Conservation (phyloP, 169 alveolate genomes). For the Toxoplasma gondii region DNA sequence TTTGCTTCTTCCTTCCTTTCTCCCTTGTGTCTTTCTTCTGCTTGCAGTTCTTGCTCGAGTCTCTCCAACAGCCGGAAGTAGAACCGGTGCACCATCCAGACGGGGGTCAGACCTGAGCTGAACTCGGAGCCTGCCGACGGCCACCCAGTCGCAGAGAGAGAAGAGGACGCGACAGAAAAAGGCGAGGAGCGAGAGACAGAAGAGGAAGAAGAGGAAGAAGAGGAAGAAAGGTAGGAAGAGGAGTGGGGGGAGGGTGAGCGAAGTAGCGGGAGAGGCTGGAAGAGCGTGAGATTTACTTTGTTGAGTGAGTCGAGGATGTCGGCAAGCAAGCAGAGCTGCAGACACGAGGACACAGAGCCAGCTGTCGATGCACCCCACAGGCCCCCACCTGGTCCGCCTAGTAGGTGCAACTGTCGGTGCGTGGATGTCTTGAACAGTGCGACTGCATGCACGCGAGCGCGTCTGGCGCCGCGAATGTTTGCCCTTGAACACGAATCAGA, state of each 20-base stretch:
- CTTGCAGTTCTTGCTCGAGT: neutral
- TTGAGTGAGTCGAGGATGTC: neutral
- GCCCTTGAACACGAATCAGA: too few relatives aligned
- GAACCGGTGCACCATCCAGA: constrained; percentile 23
- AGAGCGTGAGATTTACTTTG: neutral
- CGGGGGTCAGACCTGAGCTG: neutral
- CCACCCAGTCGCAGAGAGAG: neutral
- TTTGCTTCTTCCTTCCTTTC: too few relatives aligned
- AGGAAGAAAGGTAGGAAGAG: neutral
- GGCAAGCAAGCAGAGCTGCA: neutral
- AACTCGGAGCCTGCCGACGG: neutral
- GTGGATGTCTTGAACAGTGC: too few relatives aligned
- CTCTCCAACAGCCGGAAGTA: constrained; percentile 22
- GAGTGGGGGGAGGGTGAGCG: neutral
- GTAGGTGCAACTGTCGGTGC: too few relatives aligned
- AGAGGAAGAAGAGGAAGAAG: neutral
- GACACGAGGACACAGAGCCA: neutral
- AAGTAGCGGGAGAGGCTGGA: neutral
- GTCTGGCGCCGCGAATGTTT: too few relatives aligned
- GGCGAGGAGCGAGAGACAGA: neutral
- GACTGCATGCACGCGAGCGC: too few relatives aligned
- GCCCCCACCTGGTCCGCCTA: too few relatives aligned
- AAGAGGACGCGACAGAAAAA: neutral
- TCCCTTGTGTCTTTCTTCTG: too few relatives aligned
- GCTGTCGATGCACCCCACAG: too few relatives aligned